Conservation (phyloP, 495 filamentous ascomycete species). For the Elasticomyces elasticus region DNA sequence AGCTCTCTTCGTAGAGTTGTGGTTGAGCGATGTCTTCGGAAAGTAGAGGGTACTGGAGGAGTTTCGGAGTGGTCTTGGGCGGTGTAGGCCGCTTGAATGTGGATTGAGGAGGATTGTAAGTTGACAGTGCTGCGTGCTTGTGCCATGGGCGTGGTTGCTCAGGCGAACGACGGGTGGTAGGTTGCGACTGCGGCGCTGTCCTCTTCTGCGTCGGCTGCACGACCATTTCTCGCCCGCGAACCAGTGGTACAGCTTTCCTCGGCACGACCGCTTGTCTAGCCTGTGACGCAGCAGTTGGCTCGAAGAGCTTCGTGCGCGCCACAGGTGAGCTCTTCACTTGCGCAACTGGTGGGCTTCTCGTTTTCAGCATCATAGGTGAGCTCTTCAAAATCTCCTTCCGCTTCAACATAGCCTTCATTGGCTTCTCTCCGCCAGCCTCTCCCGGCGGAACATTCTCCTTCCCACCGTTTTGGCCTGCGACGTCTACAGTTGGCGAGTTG, state of each 20-base stretch:
- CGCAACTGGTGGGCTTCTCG: too few species aligned
- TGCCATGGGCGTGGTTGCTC: not conserved
- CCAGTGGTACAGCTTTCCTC: constrained; percentile 10
- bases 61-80: not conserved
- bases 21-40: constrained; percentile 45
- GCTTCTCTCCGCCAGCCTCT: not conserved
- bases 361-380: too few species aligned
- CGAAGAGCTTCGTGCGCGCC: not conserved
- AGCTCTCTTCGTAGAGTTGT: constrained; percentile 55
- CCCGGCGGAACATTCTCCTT: constrained; percentile 36
- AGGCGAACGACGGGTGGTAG: too few species aligned
- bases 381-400: too few species aligned
- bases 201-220: not conserved
- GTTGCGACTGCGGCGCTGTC: not conserved
- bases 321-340: not conserved
- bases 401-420: too few species aligned
- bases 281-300: constrained; percentile 17
- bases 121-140: not conserved
- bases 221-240: not conserved
- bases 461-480: constrained; percentile 29
- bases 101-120: not conserved
- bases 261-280: constrained; percentile 12
- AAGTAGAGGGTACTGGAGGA: constrained; percentile 42
- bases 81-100: not conserved
- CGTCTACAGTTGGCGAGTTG: constrained; percentile 15